Evolutionary conservation across 495 filamentous ascomycete genomes (phyloP).

Genomic region (Talaromyces proteolyticus): DNA sequence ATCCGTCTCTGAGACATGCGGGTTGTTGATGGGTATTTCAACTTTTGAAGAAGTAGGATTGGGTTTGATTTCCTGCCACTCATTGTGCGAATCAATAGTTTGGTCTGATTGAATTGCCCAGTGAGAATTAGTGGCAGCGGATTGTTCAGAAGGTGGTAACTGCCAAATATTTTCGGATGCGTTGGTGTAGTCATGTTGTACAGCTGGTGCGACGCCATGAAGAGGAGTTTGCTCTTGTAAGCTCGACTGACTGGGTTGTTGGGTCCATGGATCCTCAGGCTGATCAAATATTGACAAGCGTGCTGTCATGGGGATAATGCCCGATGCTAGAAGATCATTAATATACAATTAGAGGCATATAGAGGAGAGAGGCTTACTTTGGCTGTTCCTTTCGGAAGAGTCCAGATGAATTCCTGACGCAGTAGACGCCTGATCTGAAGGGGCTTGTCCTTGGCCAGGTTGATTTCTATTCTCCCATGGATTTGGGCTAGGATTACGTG

Average conservation of each 20-base stretch:
- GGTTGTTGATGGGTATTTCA: background rate
- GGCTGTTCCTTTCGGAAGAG: conserved; percentile 4
- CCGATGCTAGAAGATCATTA: conserved; percentile 23
- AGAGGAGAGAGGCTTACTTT: conserved; percentile 1
- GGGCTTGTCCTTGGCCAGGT: conserved; percentile 7
- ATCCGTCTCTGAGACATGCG: background rate
- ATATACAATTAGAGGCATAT: background rate
- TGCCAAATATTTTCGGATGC: background rate
- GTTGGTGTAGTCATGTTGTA: background rate
- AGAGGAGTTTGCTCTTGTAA: background rate
- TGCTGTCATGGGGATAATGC: conserved; percentile 42
- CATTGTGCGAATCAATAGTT: background rate
- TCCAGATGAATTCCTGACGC: background rate
- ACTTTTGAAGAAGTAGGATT: background rate
- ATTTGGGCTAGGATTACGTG: conserved; percentile 16
- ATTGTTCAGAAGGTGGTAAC: background rate
- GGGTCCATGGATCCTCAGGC: conserved; percentile 20
- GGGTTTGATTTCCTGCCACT: conserved; percentile 1
- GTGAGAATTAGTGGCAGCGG: background rate
- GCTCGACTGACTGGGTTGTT: background rate
- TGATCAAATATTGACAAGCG: conserved; percentile 34
- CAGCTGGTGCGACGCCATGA: background rate
- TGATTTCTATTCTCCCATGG: conserved; percentile 19
- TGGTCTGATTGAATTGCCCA: background rate
- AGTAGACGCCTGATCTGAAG: background rate